Evolutionary conservation across 73 alveolate genomes (phyloP), one percentile per base, ranked within the genome.

Genomic region (Tetrahymena thermophila): DNA sequence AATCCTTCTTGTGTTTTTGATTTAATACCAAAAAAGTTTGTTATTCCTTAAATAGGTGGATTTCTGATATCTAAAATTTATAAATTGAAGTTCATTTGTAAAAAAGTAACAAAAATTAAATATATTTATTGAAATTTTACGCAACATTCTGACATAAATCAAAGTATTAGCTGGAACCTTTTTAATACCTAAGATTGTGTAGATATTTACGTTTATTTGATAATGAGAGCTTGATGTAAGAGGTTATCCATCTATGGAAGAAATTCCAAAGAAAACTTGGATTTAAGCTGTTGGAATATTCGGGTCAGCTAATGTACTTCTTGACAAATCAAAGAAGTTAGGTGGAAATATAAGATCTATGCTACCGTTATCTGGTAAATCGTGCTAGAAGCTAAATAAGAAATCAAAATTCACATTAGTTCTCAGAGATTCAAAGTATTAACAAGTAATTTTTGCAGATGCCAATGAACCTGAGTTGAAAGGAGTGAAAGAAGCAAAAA

Each of bases 21-120:
- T n/a, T 50, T 34, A 6, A 95, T 93, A 35, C 95, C 95, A 50
- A 95, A 95, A 6, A 50, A 93, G 34, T 95, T 95, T 14, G 97
- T 95, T 19, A 95, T 55, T 31, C 97, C 97, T 35, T 94, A 35
- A 10, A 85, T 38, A 19, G 97, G 97, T 34, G 97, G 97, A 56
- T 95, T 95, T 93, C 94, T 95, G 0, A 95, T 94, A 35, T 94
- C 97, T 34, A 50, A 50, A 40, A 93, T 95, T 1, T 71, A 0
- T 25, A 71, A 71, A 28, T 71, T 3, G 4, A 3, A n/a, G n/a
- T 3, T n/a, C 13, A 28, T 28, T 3, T 28, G 17, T 28, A n/a
- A 8, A 2, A 25, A 71, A 71, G 85, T 4, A 25, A 9, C 1
- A 25, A 71, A 25, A 71, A 23, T 8, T 71, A 23, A 23, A n/a